A percentile compares a stretch with the other conserved stretches of the same genome.
These are phyloP conservation scores for Echites panduratus DNA, from an alignment of 257 asterid genomes.

Conservation along the genomic window DNA sequence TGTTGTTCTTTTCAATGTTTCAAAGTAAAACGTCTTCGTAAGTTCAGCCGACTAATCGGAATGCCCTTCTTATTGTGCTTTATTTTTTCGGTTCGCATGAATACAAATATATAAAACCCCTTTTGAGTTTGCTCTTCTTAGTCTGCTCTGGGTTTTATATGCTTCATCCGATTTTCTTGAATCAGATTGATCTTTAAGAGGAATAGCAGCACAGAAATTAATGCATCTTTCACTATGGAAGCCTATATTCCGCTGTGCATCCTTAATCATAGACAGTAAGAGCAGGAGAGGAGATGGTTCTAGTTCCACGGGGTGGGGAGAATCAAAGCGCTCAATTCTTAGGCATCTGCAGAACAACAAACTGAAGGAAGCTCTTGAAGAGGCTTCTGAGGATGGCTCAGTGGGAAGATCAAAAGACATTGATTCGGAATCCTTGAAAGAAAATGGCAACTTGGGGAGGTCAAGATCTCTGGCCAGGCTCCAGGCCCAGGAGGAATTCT, in stretches of 20 bases:
- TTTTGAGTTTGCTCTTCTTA: constrained; percentile 2
- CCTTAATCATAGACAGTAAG: constrained; percentile 26
- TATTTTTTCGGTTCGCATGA: not conserved
- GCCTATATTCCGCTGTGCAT: constrained; percentile 29
- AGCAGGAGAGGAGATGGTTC: constrained; percentile 15
- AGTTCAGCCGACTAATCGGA: constrained; percentile 8
- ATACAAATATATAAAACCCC: not conserved
- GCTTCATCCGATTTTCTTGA: not conserved
- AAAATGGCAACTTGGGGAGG: constrained; percentile 15
- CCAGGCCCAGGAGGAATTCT: constrained; percentile 29
- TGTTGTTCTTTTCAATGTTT: constrained; percentile 11
- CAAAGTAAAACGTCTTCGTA: constrained; percentile 9
- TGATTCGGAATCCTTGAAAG: constrained; percentile 16
- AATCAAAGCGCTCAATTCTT: constrained; percentile 13
- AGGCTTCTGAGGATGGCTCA: constrained; percentile 30
- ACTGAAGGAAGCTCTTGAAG: constrained; percentile 30
- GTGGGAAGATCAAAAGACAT: constrained; percentile 23
- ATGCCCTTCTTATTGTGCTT: not conserved
- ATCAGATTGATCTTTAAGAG: constrained; percentile 10
- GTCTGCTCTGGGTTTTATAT: not conserved
- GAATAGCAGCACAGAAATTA: constrained; percentile 9
- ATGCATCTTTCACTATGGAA: constrained; percentile 39
- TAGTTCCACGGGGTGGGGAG: constrained; percentile 11
- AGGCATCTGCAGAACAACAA: constrained; percentile 18
- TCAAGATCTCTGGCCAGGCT: constrained; percentile 28